phyloP scores from a whole-genome alignment of 2,329 filamentous ascomycete species.

The Xylaria sp. region DNA sequence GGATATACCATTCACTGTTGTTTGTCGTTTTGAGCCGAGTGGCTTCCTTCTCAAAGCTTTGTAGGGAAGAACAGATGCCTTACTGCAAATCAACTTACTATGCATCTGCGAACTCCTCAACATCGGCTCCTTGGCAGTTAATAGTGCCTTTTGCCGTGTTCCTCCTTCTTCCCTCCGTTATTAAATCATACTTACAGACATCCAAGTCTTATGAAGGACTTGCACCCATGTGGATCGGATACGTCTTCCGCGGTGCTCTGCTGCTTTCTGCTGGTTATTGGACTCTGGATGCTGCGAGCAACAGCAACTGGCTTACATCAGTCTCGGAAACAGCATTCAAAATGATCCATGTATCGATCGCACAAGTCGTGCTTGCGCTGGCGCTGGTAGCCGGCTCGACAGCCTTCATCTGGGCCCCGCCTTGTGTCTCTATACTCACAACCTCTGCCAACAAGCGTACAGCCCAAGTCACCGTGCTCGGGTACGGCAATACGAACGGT shows the following conservation, averaged over 20 bases:
- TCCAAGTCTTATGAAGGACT: slow-evolving; percentile 90
- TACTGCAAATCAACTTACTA: slow-evolving; percentile 97
- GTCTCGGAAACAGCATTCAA: slow-evolving; percentile 74
- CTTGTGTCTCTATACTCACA: slow-evolving; percentile 79
- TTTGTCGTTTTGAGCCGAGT: slow-evolving; percentile 83
- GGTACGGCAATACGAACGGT: slow-evolving; percentile 93
- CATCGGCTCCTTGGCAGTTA: slow-evolving; percentile 91
- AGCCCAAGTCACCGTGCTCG: slow-evolving; percentile 79
- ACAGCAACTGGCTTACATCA: slow-evolving; percentile 78
- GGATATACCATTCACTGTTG: slow-evolving; percentile 83
- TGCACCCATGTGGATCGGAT: slow-evolving; percentile 84
- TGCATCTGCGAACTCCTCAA: slow-evolving; percentile 88
- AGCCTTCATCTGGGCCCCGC: slow-evolving; percentile 86
- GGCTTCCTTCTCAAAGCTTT: slow-evolving; percentile 89
- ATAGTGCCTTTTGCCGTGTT: slow-evolving; percentile 80
- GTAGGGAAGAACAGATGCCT: slow-evolving; percentile 98
- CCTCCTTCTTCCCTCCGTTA: slow-evolving; percentile 75
- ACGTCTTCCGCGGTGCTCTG: slow-evolving; percentile 80
- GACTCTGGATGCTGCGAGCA: slow-evolving; percentile 89
- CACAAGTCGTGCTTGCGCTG: slow-evolving; percentile 82
- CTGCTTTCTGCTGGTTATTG: slow-evolving; percentile 84
- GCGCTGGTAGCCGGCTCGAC: slow-evolving; percentile 85
- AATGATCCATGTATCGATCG: slow-evolving; percentile 77
- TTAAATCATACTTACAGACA: slow-evolving; percentile 83
- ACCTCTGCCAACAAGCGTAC: slow-evolving; percentile 57